Evolutionary conservation across 495 filamentous ascomycete species (phyloP), one percentile per base, ranked within the genome.

Genomic region (Xylaria bambusicola): DNA sequence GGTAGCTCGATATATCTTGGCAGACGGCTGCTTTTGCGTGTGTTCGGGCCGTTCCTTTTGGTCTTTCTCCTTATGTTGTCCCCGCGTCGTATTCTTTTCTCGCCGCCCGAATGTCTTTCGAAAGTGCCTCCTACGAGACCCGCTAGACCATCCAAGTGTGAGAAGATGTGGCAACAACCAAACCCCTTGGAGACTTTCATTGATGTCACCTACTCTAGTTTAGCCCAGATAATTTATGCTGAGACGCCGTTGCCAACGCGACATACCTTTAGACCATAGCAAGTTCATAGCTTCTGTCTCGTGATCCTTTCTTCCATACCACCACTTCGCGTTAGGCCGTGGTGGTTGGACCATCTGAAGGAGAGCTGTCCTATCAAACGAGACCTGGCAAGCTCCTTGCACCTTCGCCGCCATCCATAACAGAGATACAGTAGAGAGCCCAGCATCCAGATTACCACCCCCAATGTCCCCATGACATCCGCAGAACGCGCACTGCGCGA

Each of bases 291-390:
- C 52, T 8, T 8, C 15, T 13, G 36, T 44, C 38, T 54, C 52
- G 23, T 54, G 24, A 44, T 5, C 52, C 26, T 44, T 44, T 4
- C 38, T 36, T 6, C 38, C 52, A 21, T 44, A 54, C 52, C 52
- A 54, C 52, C 52, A 41, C 9, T 44, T 54, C 24, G 48, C 48
- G 24, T 54, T 54, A 15, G 52, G 52, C 0, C 52, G 38, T 31
- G 36, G 38, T 6, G 52, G 52, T 44, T 54, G 52, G 0, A 44
- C 38, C 52, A 54, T 54, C 26, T 44, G 38, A 27, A 54, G 52
- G 24, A 54, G 52, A 44, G 52, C 52, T 8, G n/a, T 38, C 9
- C 2, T 2, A 20, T 29, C 13, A 50, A 50, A 50, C 27, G 47
- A 50, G 7, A 29, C 47, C 29, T 36, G 48, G 20, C 17, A 51